These are phyloP conservation scores for Tulasnella sp. DNA, from an alignment of 768 basidiomycete genomes.

Conservation along the genomic window DNA sequence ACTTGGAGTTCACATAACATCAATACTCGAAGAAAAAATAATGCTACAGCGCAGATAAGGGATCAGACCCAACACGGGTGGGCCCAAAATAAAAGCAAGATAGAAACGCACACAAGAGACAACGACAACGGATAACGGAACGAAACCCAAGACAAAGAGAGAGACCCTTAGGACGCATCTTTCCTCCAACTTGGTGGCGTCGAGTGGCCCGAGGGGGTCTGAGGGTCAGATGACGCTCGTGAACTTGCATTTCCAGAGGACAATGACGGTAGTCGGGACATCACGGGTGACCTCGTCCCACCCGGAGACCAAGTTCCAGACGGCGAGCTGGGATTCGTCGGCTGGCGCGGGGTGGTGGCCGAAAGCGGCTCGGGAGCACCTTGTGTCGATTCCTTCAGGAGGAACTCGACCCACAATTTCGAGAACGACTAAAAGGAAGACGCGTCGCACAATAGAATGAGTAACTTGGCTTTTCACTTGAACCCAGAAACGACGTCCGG, in stretches of 20 bases:
- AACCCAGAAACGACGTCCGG: conserved; percentile 29
- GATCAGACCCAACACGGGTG: not conserved
- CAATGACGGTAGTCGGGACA: not conserved
- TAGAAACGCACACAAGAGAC: not conserved
- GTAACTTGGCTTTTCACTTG: conserved; percentile 14
- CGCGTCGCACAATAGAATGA: not conserved
- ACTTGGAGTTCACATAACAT: not conserved
- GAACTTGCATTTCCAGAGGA: not conserved
- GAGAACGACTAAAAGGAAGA: conserved; percentile 78
- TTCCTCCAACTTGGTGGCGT: not conserved
- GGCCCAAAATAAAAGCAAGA: not conserved
- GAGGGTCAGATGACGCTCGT: not conserved
- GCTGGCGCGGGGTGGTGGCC: not conserved
- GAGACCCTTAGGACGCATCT: not conserved
- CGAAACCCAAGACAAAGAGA: not conserved
- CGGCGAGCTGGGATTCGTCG: not conserved
- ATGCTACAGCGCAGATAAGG: not conserved
- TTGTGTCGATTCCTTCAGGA: conserved; percentile 81
- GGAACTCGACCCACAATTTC: conserved; percentile 95
- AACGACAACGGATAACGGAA: not conserved
- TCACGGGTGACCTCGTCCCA: conserved; percentile 9
- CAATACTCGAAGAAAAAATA: not conserved
- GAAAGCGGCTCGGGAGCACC: conserved; percentile 33
- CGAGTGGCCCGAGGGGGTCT: not conserved
- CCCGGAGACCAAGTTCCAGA: conserved; percentile 14